Evolutionary conservation across 768 basidiomycete species (phyloP).

Genomic region (Rhizopogon sp.): DNA sequence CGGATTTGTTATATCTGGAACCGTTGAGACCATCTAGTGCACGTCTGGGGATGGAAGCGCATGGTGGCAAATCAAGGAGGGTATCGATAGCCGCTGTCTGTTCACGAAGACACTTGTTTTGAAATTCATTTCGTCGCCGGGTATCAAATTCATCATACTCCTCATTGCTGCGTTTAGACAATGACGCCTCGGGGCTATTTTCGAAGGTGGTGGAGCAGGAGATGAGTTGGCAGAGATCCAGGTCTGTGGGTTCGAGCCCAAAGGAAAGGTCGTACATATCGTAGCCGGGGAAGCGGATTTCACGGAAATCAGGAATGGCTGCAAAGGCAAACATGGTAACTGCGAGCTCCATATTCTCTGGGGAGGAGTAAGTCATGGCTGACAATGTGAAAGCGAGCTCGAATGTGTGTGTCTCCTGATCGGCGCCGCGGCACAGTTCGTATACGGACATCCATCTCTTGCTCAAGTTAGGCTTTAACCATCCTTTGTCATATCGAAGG

Average conservation of each 20-base stretch:
- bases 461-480: slow-evolving; percentile 17
- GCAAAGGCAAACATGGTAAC: slow-evolving; percentile 27
- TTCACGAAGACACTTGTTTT: not conserved
- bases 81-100: not conserved
- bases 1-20: slow-evolving; percentile 1
- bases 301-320: slow-evolving; percentile 5
- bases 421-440: slow-evolving; percentile 11
- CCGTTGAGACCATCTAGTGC: not conserved
- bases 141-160: not conserved
- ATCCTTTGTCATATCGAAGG: slow-evolving; percentile 11
- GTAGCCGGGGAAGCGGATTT: slow-evolving; percentile 5
- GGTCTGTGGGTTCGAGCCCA: slow-evolving; percentile 1
- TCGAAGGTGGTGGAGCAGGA: not conserved
- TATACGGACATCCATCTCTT: slow-evolving; percentile 22
- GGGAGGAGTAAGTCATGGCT: slow-evolving; percentile 23
- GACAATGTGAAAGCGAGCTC: slow-evolving; percentile 24
- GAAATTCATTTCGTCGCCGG: not conserved
- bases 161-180: not conserved
- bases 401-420: slow-evolving; percentile 5
- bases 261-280: slow-evolving; percentile 4
- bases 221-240: not conserved
- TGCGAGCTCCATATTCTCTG: slow-evolving; percentile 10
- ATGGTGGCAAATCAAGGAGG: slow-evolving; percentile 12
- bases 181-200: slow-evolving; percentile 3
- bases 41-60: not conserved